Evolutionary conservation across 768 basidiomycete species (phyloP), one percentile per base, ranked within the genome.

Genomic region (Pleurotus eryngii): DNA sequence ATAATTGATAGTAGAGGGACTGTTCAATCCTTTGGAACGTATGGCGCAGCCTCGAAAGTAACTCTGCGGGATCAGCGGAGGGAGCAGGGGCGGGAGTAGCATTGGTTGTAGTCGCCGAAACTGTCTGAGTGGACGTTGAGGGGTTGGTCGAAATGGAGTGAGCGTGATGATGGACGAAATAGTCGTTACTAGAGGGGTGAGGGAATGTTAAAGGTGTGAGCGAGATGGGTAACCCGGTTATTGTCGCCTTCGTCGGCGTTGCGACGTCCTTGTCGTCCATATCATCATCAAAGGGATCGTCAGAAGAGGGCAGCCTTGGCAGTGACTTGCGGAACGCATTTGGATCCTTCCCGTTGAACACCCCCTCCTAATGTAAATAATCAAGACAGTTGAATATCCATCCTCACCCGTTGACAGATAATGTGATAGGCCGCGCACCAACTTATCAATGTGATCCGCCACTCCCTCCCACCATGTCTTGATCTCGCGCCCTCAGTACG

Each of bases 391-490:
- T 17, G n/a, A 40, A 17, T 45, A 38, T 8, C 40, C n/a, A 5
- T 22, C 8, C 27, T 3, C 42, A 45, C 42, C 5, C 6, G 18
- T 45, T 45, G 0, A n/a, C 4, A 17, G 55, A 50, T 5, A 46
- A 26, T 26, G 24, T 26, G 14, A 18, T 11, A 40, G 35, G 18
- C 22, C 1, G 73, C 82, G 24, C 57, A 86, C 86, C 59, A 89
- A 70, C 59, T 76, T 74, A 61, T 86, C 83, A 59, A 90, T 71
- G 64, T 84, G 78, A 54, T 83, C 81, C 0, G 81, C 74, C 5
- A 89, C 69, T 15, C 79, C 77, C 61, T 84, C 81, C 87, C 87
- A 90, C 84, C 86, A 89, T 30, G 60, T 63, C 65, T 74, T 78
- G 58, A 90, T 88, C 65, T 90, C 84, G 55, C 74, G 69, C 57